A percentile compares a stretch with the other conserved stretches of the same genome.
Evolutionary conservation across 2,329 filamentous ascomycete species (phyloP).

Genomic region (Xylariaceae sp.): DNA sequence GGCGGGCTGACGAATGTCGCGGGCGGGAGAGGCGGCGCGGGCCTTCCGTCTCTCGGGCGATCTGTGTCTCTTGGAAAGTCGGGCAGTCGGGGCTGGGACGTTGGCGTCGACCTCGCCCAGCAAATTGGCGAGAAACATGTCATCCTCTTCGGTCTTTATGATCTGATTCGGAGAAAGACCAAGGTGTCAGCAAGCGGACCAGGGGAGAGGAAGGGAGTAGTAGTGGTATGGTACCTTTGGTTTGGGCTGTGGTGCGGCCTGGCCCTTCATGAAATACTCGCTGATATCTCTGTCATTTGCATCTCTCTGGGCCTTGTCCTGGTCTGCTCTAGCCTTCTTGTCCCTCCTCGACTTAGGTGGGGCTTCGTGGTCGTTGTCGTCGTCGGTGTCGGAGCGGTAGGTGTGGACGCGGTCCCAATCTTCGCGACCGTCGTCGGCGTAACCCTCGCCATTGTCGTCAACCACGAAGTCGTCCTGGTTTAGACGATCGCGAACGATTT

Average conservation of each 20-base stretch:
- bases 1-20: constrained; percentile 47
- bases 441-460: constrained; percentile 95
- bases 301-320: constrained; percentile 79
- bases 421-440: constrained; percentile 92
- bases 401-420: constrained; percentile 77
- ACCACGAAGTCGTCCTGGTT: constrained; percentile 98
- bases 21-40: constrained; percentile 73
- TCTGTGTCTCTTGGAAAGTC: constrained; percentile 60
- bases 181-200: constrained; percentile 6
- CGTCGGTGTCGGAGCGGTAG: constrained; percentile 72
- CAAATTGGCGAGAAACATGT: constrained; percentile 79
- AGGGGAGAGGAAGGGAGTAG: background rate
- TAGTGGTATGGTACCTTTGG: constrained; percentile 60
- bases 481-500: constrained; percentile 81
- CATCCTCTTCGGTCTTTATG: constrained; percentile 78
- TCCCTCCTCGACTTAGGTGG: constrained; percentile 45
- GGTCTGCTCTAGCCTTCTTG: constrained; percentile 61
- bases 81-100: constrained; percentile 50
- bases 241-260: constrained; percentile 64
- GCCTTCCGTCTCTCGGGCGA: constrained; percentile 74
- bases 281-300: constrained; percentile 88
- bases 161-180: constrained; percentile 43
- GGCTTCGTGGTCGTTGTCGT: constrained; percentile 45
- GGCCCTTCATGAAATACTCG: constrained; percentile 86
- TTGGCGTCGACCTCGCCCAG: constrained; percentile 87